Conservation (phyloP, 2,329 filamentous ascomycete species). For the Pestalotiopsis sp. region DNA sequence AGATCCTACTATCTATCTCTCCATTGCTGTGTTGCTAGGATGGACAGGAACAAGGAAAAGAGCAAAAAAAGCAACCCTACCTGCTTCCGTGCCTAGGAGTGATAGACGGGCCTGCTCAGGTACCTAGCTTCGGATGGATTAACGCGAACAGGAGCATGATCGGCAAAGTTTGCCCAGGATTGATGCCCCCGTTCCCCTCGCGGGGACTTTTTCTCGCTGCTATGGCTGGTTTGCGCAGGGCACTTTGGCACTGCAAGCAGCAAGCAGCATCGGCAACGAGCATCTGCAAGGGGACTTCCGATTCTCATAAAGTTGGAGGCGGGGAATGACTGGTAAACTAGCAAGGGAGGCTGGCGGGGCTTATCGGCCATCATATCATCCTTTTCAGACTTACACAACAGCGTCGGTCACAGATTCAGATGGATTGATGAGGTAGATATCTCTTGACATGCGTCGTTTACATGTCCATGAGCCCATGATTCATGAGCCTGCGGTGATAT, state of each 20-base stretch:
- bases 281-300: neutral
- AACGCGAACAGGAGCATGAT: neutral
- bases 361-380: neutral
- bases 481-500: neutral
- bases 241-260: neutral
- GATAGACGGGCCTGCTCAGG: neutral
- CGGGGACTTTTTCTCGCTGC: neutral
- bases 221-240: neutral
- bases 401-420: neutral
- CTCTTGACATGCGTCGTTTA: too few species aligned
- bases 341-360: conserved; percentile 2
- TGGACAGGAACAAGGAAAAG: neutral
- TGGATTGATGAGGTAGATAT: neutral
- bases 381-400: neutral
- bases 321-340: neutral
- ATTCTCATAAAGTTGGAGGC: neutral
- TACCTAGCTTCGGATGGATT: neutral
- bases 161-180: neutral
- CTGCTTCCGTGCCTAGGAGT: too few species aligned
- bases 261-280: neutral
- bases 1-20: neutral
- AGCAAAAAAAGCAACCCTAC: neutral
- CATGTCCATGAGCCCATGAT: too few species aligned
- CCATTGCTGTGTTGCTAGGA: too few species aligned
- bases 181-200: neutral